These are phyloP conservation scores for Leptomonas pyrrhocoris DNA, from an alignment of 208 protist species.

Conservation along the genomic window DNA sequence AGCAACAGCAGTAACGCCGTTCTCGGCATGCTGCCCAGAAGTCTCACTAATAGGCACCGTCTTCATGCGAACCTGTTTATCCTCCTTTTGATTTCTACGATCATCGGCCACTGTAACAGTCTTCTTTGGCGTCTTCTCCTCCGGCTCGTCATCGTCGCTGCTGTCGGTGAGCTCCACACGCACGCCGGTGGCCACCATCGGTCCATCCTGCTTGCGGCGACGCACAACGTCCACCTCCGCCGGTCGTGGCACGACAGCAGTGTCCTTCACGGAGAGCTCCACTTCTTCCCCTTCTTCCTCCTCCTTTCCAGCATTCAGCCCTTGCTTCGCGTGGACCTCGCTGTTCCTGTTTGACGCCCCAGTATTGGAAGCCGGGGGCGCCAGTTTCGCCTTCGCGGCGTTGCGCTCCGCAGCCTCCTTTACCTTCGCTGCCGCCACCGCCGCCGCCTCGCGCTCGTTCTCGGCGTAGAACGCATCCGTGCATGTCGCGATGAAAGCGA, in stretches of 20 bases:
- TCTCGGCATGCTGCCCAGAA: neutral
- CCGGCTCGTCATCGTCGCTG: constrained; percentile 56
- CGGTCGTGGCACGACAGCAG: neutral
- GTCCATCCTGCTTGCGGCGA: constrained; percentile 75
- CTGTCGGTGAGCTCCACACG: constrained; percentile 66
- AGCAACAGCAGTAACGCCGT: neutral
- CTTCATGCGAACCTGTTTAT: neutral
- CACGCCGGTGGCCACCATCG: constrained; percentile 73
- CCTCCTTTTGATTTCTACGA: neutral
- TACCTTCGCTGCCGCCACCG: neutral
- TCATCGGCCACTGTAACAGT: neutral
- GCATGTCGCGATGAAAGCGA: constrained; percentile 76
- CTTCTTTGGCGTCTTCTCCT: neutral
- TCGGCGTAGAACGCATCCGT: constrained; percentile 57
- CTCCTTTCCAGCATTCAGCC: neutral
- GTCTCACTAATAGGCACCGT: neutral
- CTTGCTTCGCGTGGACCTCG: neutral
- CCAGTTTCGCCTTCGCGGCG: constrained; percentile 3
- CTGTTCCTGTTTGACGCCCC: neutral
- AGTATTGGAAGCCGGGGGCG: neutral
- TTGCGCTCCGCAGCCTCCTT: constrained; percentile 13
- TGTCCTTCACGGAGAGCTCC: constrained; percentile 29
- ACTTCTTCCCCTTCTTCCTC: constrained; percentile 11
- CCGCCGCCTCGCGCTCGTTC: constrained; percentile 26
- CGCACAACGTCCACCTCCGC: constrained; percentile 52